Evolutionary conservation across 2,329 filamentous ascomycete species (phyloP).

Genomic region (Penicillium sp.): DNA sequence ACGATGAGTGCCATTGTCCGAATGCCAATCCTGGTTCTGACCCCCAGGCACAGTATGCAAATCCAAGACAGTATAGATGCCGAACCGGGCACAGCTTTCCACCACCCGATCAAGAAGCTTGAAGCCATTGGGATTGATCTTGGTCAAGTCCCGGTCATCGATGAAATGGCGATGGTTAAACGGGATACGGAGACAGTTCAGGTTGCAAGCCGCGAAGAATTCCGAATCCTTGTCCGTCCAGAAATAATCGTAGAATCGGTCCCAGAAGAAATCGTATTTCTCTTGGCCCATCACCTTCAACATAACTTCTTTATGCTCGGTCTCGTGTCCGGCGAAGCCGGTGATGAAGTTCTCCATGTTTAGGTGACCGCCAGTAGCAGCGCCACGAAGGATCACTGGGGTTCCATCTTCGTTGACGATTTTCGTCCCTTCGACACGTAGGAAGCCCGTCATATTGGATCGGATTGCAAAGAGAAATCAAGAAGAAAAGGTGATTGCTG

Average conservation of each 20-base stretch:
- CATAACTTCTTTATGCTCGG: constrained; percentile 58
- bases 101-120: neutral
- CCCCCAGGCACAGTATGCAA: neutral
- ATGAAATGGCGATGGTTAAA: constrained; percentile 63
- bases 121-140: constrained; percentile 1
- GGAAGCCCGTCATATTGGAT: neutral
- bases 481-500: neutral
- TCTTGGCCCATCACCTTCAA: constrained; percentile 59
- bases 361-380: constrained; percentile 2
- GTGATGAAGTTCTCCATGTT: constrained; percentile 66
- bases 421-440: constrained; percentile 3
- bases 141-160: constrained; percentile 41
- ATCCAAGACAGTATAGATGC: neutral
- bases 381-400: neutral
- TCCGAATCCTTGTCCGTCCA: constrained; percentile 62
- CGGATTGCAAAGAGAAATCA: neutral
- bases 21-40: constrained; percentile 3
- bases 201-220: constrained; percentile 59
- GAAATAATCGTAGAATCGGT: constrained; percentile 60
- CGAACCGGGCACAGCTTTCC: neutral
- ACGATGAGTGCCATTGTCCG: neutral
- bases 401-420: constrained; percentile 1
- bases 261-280: constrained; percentile 64
- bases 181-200: constrained; percentile 63
- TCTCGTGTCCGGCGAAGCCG: constrained; percentile 64